A percentile compares a stretch with the other conserved stretches of the same genome.
Evolutionary conservation across 176 grass and related monocot genomes (phyloP).

Genomic region (Hordeum vulgare): MorexV3_pseudomolecules_assembly NC_058522.1:323244805-323245304

Average conservation of each 20-base stretch:
- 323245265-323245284: too few species aligned
- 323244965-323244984: slow-evolving; percentile 66
- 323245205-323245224: not conserved
- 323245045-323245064: slow-evolving; percentile 71
- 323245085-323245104: not conserved
- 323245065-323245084: slow-evolving; percentile 50
- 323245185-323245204: not conserved
- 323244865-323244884: slow-evolving; percentile 76
- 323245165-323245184: not conserved
- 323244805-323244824: not conserved
- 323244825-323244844: not conserved
- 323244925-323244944: slow-evolving; percentile 74
- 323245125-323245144: not conserved
- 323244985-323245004: slow-evolving; percentile 46
- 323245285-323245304: too few species aligned
- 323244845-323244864: slow-evolving; percentile 75
- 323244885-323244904: slow-evolving; percentile 67
- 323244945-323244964: slow-evolving; percentile 82
- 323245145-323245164: not conserved
- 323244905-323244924: slow-evolving; percentile 79
- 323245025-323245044: slow-evolving; percentile 81
- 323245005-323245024: slow-evolving; percentile 63
- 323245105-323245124: not conserved
- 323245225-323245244: not conserved
- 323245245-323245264: not conserved